Base-by-base conservation (phyloP, 305 asterid species). In the Fraxinus baroniana region DNA sequence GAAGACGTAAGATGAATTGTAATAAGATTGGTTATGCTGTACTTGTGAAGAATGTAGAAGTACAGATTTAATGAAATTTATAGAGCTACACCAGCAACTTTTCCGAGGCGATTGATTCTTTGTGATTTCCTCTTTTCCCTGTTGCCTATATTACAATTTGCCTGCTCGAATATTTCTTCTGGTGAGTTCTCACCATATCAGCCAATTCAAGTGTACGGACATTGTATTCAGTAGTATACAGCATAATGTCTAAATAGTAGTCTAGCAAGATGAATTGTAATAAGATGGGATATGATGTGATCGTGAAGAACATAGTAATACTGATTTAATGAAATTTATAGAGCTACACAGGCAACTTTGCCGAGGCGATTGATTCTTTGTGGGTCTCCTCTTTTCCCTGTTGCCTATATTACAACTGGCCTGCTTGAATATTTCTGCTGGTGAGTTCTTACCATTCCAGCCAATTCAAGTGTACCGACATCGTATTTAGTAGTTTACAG, bases 371-470 rank as follows among this genome's bases (percentile, higher is more conserved):
- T 75, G 24, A n/a, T 12, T 37, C 3, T 32, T 62, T 66, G 33
- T 83, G 80, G 13, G 26, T 85, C 78, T 79, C 93, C 89, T 86
- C 88, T 82, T 86, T 79, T 87, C 89, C 89, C 92, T 87, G 92
- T 86, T 85, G 85, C 85, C 85, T 35, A 84, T 81, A 84, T 15
- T 68, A 28, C 12, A 64, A 49, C 68, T 35, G 85, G 86, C 78
- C 28, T 18, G 37, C 81, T 79, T 62, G 49, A 55, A 60, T 62
- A 17, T 57, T 44, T 3, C 78, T 81, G 79, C 39, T 81, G 84
- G 82, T 78, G 41, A 57, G 60, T 71, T 46, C 46, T 35, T 74
- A 5, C 26, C 36, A 60, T 78, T 35, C 74, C 82, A 80, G 68
- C 74, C 73, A n/a, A 55, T 49, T n/a, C 17, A 60, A 78, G 83